Evolutionary conservation across 768 basidiomycete species (phyloP), one percentile per base, ranked within the genome.

Genomic region (Rickenella mellea): DNA sequence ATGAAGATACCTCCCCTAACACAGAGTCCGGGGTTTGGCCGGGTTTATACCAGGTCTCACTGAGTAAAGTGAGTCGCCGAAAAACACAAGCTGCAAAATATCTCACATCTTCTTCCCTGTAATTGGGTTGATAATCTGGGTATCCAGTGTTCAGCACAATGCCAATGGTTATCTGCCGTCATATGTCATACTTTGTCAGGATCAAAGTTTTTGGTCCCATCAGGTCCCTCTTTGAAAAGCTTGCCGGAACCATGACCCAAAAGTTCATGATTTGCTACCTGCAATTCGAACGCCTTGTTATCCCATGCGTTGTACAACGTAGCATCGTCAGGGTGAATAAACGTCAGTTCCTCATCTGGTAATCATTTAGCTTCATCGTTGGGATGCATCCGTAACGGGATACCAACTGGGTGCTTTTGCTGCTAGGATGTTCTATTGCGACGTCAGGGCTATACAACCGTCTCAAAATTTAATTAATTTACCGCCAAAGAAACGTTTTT

Each of bases 211-310:
- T 81, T 76, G 39, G 68, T 76, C 7, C 90, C 89, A 53, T 88
- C 74, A 1, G 72, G 66, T 44, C 71, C 67, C 60, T 92, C 86
- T 52, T 81, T 76, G 55, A 91, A 85, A 1, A 88, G 63, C 55
- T 90, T 88, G 14, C 89, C 89, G 2, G 80, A 80, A 9, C 87
- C 88, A 48, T 92, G 86, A 0, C 89, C 89, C 11, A 91, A 73
- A 1, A 92, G 65, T 51, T 92, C 90, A 57, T 92, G 90, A 55
- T 87, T 90, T 9, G 90, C 90, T 15, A 93, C 89, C 52, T 91
- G 90, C 0, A 93, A 66, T 50, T 91, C 88, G 51, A 91, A 91
- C 0, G 86, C 76, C 14, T 74, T 70, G 27, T 68, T 73, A 46
- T 89, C 83, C 87, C 85, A 91, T 27, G 70, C 65, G 51, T 83